phyloP scores from a whole-genome alignment of 2,329 filamentous ascomycete species.

The Ilyonectria robusta region DNA sequence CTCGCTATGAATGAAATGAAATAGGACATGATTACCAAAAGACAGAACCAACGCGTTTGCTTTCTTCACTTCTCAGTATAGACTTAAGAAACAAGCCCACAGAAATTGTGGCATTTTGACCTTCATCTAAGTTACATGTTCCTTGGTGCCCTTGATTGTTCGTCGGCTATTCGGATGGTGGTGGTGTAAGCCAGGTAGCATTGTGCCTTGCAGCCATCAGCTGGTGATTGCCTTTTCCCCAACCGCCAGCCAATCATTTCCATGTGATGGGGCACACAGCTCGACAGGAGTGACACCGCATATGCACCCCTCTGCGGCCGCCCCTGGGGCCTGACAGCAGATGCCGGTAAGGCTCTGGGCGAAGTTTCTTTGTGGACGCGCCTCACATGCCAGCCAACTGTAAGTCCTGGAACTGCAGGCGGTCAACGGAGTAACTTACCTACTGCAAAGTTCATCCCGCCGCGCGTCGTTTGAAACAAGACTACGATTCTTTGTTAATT shows the following conservation, averaged over 20 bases:
- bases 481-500: background rate
- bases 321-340: background rate
- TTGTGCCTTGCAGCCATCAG: background rate
- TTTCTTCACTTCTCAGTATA: constrained; percentile 41
- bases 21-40: constrained; percentile 36
- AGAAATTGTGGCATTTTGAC: constrained; percentile 16
- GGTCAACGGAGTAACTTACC: background rate
- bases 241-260: background rate
- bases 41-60: constrained; percentile 27
- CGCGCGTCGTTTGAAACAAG: background rate
- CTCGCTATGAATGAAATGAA: constrained; percentile 44
- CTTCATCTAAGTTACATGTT: background rate
- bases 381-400: background rate
- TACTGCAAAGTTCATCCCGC: background rate
- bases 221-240: background rate
- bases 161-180: background rate
- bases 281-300: background rate
- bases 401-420: background rate
- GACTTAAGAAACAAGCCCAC: constrained; percentile 31
- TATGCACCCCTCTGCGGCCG: background rate
- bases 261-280: background rate
- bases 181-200: background rate
- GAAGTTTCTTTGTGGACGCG: background rate
- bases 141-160: background rate
- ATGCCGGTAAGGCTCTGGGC: background rate